Evolutionary conservation across 441 rosid genomes (phyloP), one percentile per base, ranked within the genome.

Genomic region (Kokia cookei): DNA sequence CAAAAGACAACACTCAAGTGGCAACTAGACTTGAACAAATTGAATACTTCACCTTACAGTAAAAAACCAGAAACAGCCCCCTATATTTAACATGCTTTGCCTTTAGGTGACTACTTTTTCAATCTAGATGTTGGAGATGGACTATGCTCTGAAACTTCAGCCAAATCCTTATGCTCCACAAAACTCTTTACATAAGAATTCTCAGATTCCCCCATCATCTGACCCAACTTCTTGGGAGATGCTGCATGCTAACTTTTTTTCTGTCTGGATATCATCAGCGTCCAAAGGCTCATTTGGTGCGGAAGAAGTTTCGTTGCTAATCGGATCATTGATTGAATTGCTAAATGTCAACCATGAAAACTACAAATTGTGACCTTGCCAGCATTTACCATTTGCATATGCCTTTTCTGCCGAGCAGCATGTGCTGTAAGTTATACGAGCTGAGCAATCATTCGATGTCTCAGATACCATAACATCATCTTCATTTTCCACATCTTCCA

Each of bases 331-430:
- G 64, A n/a, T 29, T 8, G 64, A 60, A 60, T 60, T 60, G 79
- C 78, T 74, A 73, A 87, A 78, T 55, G 81, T 81, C 79, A 84
- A 76, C 98, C 99, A 96, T 58, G 60, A 57, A 62, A 93, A 84
- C 84, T 85, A 87, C 86, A 96, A 82, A 77, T 70, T 80, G 67
- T 91, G 85, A 79, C 92, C 97, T 81, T 85, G 84, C 98, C 98
- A 96, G 79, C 83, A 81, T 83, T 92, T 96, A 80, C 88, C 93
- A 81, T 89, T 90, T 15, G 75, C 67, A 81, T 90, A 92, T 63
- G 99, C 99, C 78, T 77, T 90, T 84, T 92, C 98, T 9, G 98
- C 98, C 58, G 93, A 82, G 35, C 60, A 81, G 9, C 93, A 92
- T 55, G 87, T 83, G 75, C 82, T 76, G 77, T 84, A 93, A 61